A percentile compares a stretch with the other conserved stretches of the same genome.
Conservation (phyloP, 805 yeast species). For the Grigorovia jiainica region DNA sequence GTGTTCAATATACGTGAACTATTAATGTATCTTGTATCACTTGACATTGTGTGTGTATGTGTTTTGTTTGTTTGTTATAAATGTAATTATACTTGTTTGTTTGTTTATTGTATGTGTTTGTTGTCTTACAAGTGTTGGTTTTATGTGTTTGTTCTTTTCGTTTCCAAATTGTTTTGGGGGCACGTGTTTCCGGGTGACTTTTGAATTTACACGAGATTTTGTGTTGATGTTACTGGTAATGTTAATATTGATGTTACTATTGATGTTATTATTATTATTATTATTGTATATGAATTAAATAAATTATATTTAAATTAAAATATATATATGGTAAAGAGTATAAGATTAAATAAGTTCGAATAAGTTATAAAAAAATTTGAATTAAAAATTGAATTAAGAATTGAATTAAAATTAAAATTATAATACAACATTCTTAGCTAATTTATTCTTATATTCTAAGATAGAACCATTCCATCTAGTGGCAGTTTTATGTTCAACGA, state of each 20-base stretch:
- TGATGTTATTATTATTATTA: no score
- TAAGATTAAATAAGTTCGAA: no score
- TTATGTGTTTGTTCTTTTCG: no score
- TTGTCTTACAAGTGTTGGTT: not conserved
- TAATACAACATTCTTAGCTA: constrained; percentile 84
- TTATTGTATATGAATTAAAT: not conserved
- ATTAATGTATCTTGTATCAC: constrained; percentile 27
- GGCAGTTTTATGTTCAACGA: constrained; percentile 90
- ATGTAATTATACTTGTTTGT: not conserved
- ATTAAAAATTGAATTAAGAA: not conserved
- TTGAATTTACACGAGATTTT: no score
- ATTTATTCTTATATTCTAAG: constrained; percentile 83
- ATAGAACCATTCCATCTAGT: constrained; percentile 94
- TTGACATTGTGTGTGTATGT: constrained; percentile 16
- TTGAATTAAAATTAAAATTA: constrained; percentile 20
- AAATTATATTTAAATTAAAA: not conserved
- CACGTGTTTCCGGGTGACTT: no score
- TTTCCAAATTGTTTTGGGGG: no score
- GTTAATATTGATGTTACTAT: no score
- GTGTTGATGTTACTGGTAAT: no score
- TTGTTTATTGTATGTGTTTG: not conserved
- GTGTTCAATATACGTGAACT: constrained; percentile 23
- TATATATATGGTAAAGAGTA: not conserved
- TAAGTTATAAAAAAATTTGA: no score
- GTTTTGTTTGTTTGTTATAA: not conserved